Base-by-base conservation (phyloP, 2,329 filamentous ascomycete genomes). In the Cyphellophora europaea region DNA sequence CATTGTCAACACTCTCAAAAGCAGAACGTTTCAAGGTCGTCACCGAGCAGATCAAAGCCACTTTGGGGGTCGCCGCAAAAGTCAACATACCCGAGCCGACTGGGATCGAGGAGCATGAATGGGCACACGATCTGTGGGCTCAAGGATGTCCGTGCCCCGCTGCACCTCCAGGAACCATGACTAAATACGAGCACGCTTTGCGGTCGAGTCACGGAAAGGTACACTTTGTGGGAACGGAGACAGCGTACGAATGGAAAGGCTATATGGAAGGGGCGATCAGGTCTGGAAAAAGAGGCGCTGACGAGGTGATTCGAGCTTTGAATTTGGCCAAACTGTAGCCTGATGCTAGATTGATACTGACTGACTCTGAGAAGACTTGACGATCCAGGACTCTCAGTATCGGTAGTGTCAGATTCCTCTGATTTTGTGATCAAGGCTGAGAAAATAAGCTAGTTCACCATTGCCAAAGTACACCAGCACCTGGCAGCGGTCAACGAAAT, bases 261-360 rank as follows among this genome's bases (percentile, higher is more conserved):
- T 74, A 74, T 46, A 73, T 76, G 68, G 72, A 76, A 40, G 72
- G 72, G 2, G 72, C 72, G 0, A 53, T 75, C 6, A 45, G 62
- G 5, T 63, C 56, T 32, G 71, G 71, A 2, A 56, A 70, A 38
- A 52, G 65, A 11, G 71, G 57, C 2, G 69, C 67, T 10, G 11
- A 19, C 23, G 39, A 46, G 23, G 42, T 42, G 1, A 49, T 50
- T 21, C 66, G 73, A 45, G 63, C 71, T 3, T 37, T 66, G n/a
- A n/a, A n/a, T n/a, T n/a, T n/a, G n/a, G n/a, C n/a, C n/a, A n/a
- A n/a, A n/a, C n/a, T n/a, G n/a, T n/a, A n/a, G n/a, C n/a, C n/a
- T n/a, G n/a, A n/a, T n/a, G n/a, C n/a, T n/a, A n/a, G n/a, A n/a
- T n/a, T n/a, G n/a, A n/a, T n/a, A n/a, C n/a, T n/a, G n/a, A n/a